Evolutionary conservation across 2,329 filamentous ascomycete genomes (phyloP).

Genomic region (Alternaria longipes): DNA sequence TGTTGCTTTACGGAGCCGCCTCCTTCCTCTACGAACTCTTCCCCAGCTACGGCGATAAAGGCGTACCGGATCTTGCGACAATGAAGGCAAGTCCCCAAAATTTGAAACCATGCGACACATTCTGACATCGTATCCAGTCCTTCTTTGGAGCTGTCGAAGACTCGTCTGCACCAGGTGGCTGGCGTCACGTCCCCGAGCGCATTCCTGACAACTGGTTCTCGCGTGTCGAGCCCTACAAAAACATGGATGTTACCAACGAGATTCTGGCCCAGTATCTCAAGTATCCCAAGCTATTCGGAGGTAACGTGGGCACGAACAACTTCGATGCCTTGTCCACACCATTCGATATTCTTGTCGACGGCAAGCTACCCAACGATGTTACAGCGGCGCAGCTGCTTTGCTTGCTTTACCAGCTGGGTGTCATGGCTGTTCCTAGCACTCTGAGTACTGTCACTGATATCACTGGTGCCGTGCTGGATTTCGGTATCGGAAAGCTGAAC

Average conservation of each 20-base stretch:
- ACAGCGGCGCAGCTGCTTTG: conserved; percentile 46
- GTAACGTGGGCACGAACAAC: conserved; percentile 51
- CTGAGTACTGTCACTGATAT: conserved; percentile 24
- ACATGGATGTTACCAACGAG: conserved; percentile 49
- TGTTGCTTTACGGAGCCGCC: conserved; percentile 55
- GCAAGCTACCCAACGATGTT: conserved; percentile 43
- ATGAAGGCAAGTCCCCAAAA: conserved; percentile 12
- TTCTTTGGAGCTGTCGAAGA: conserved; percentile 56
- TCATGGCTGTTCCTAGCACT: conserved; percentile 48
- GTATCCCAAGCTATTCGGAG: conserved; percentile 57
- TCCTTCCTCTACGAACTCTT: conserved; percentile 57
- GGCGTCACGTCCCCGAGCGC: conserved; percentile 48
- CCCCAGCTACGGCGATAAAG: conserved; percentile 41
- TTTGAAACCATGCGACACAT: background rate
- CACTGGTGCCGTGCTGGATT: conserved; percentile 25
- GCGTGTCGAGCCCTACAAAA: conserved; percentile 45
- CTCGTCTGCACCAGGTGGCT: conserved; percentile 46
- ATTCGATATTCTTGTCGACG: conserved; percentile 53
- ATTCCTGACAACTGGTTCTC: conserved; percentile 56
- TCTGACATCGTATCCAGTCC: background rate
- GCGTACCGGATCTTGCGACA: conserved; percentile 27
- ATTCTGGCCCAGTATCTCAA: conserved; percentile 55
- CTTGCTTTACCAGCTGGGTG: conserved; percentile 56
- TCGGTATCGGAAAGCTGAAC: conserved; percentile 30
- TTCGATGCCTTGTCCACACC: conserved; percentile 50